These are phyloP conservation scores for rapeseed (Brassica napus) DNA, from an alignment of 345 rosid species.

Conservation along the genomic window DNA sequence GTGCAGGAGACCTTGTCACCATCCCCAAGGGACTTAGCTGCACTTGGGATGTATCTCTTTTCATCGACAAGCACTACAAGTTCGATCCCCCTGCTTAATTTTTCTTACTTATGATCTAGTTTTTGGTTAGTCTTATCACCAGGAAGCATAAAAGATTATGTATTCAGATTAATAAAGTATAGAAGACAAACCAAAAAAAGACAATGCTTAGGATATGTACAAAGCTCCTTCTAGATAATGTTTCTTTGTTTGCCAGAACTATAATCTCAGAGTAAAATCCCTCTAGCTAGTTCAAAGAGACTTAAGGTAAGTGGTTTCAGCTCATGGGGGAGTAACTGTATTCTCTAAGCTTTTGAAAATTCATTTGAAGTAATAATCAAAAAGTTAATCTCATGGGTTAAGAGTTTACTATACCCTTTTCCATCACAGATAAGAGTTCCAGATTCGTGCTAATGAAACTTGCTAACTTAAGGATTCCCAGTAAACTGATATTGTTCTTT, in stretches of 20 bases:
- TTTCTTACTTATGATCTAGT: constrained; percentile 13
- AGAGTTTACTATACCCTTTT: background rate
- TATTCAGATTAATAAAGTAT: constrained; percentile 24
- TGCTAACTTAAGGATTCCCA: constrained; percentile 10
- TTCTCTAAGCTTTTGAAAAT: constrained; percentile 3
- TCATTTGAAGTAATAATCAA: background rate
- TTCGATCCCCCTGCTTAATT: constrained; percentile 58
- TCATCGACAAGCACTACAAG: constrained; percentile 87
- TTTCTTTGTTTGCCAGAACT: constrained; percentile 7
- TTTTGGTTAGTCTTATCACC: constrained; percentile 35
- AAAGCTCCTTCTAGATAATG: constrained; percentile 29
- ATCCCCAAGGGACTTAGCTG: constrained; percentile 93
- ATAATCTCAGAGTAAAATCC: background rate
- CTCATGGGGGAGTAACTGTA: background rate
- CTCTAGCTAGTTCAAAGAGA: constrained; percentile 32
- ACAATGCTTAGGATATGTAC: constrained; percentile 14
- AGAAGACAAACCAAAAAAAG: constrained; percentile 8
- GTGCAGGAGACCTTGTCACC: constrained; percentile 88
- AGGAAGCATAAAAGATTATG: constrained; percentile 26
- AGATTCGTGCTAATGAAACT: constrained; percentile 15
- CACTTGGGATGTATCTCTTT: constrained; percentile 87
- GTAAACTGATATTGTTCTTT: constrained; percentile 32
- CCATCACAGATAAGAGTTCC: background rate
- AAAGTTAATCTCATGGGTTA: background rate
- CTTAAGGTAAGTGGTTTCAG: constrained; percentile 1